Evolutionary conservation across 2,329 filamentous ascomycete genomes (phyloP), one percentile per base, ranked within the genome.

Genomic region (Diaporthe sp.): DNA sequence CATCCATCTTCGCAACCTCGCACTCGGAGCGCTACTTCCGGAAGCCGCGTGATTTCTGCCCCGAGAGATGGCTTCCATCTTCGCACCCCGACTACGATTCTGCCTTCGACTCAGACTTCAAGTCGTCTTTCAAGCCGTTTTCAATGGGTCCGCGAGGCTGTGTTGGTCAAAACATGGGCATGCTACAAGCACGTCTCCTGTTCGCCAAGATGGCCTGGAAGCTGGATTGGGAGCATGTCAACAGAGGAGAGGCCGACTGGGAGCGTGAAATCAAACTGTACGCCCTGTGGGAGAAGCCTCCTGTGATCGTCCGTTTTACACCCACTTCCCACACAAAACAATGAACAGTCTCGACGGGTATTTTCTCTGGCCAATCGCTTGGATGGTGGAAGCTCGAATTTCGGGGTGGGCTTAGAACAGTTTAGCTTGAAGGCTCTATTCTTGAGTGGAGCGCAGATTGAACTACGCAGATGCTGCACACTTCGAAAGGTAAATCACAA

Each of bases 1-100:
- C 53, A 57, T 57, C 53, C 53, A 57, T 57, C 28, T 57, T 57
- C 13, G 53, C 53, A 17, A 57, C 53, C 5, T 57, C 53, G 5
- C 53, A 57, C 53, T 57, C 53, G 28, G 53, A 57, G 53, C 53
- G 53, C 28, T 57, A 57, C 2, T 57, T 57, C 28, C 53, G 53
- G 15, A 13, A 8, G 13, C 53, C 53, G 6, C 53, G 53, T 12
- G 28, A 57, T 22, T 57, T 57, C 53, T 57, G 28, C 28, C 53
- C 53, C 15, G 28, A 57, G 53, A 57, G 53, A 57, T 57, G 53
- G 53, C 53, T 57, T 10, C 53, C 53, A 31, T 4, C 28, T 57
- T 57, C 53, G 17, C 53, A 57, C 53, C 28, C 53, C 9, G 53
- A 57, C 9, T 57, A 57, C 53, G 28, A 57, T 17, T 17, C 28